Evolutionary conservation across 2,329 filamentous ascomycete genomes (phyloP).

Genomic region (Moelleriella libera): DNA sequence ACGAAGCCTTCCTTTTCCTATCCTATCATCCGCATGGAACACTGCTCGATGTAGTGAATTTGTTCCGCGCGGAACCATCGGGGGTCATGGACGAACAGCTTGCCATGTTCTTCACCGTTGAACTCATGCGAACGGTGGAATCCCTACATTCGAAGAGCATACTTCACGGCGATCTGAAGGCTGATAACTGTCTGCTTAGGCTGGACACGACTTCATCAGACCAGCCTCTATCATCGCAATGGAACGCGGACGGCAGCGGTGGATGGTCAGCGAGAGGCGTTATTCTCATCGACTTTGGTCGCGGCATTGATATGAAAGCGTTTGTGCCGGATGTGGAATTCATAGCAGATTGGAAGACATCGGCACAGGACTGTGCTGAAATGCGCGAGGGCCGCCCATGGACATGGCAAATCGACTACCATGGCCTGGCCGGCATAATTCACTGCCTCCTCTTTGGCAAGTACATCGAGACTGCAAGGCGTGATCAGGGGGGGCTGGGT

Average conservation of each 20-base stretch:
- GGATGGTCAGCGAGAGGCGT: slow-evolving; percentile 76
- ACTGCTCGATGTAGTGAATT: slow-evolving; percentile 85
- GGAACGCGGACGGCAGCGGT: slow-evolving; percentile 56
- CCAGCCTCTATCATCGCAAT: slow-evolving; percentile 43
- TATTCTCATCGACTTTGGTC: slow-evolving; percentile 84
- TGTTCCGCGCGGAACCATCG: slow-evolving; percentile 56
- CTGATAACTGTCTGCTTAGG: slow-evolving; percentile 86
- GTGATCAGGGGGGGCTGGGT: slow-evolving; percentile 39
- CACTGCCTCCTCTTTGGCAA: slow-evolving; percentile 86
- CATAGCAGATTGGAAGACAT: slow-evolving; percentile 89
- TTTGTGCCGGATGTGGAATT: slow-evolving; percentile 66
- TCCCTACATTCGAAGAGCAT: slow-evolving; percentile 66
- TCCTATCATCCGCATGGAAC: slow-evolving; percentile 84
- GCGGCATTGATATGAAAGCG: slow-evolving; percentile 82
- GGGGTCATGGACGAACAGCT: slow-evolving; percentile 79
- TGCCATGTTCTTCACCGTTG: slow-evolving; percentile 90
- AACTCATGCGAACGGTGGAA: slow-evolving; percentile 82
- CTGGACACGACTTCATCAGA: slow-evolving; percentile 41
- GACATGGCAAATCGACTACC: slow-evolving; percentile 97
- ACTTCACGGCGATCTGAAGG: slow-evolving; percentile 87
- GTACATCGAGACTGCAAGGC: slow-evolving; percentile 71
- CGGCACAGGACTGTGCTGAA: slow-evolving; percentile 79
- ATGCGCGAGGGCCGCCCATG: slow-evolving; percentile 89
- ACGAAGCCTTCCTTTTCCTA: slow-evolving; percentile 81
- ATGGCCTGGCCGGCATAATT: slow-evolving; percentile 77